These are phyloP conservation scores for Jackrogersella minutella DNA, from an alignment of 495 filamentous ascomycete species.

Conservation along the genomic window DNA sequence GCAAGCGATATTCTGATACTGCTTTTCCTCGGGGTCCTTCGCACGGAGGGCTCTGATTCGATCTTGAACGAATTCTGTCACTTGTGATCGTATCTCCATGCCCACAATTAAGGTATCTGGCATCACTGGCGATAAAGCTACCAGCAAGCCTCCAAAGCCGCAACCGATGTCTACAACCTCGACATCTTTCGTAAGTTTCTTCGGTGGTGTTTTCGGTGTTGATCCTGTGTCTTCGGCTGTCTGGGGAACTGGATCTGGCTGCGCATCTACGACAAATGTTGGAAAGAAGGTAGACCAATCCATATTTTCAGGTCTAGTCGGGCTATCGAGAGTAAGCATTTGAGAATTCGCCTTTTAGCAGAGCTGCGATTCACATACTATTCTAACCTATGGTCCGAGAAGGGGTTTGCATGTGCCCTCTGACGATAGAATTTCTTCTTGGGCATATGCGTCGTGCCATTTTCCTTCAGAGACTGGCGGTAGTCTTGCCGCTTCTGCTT, in stretches of 20 bases:
- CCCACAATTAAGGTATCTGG: constrained; percentile 86
- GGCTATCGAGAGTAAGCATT: constrained; percentile 61
- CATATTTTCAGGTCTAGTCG: constrained; percentile 82
- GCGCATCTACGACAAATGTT: constrained; percentile 57
- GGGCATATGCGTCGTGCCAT: constrained; percentile 63
- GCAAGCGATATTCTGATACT: constrained; percentile 86
- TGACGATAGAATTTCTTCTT: constrained; percentile 96
- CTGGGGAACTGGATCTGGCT: constrained; percentile 11
- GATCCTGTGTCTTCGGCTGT: constrained; percentile 19
- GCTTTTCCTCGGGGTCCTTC: constrained; percentile 64
- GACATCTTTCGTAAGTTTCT: constrained; percentile 68
- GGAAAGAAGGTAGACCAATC: constrained; percentile 90
- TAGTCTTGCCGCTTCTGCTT: constrained; percentile 79
- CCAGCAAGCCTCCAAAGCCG: constrained; percentile 89
- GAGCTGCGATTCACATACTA: constrained; percentile 70
- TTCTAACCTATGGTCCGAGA: constrained; percentile 86
- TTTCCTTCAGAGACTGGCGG: constrained; percentile 58
- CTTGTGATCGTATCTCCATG: constrained; percentile 89
- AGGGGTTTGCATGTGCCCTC: constrained; percentile 95
- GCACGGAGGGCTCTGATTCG: constrained; percentile 80
- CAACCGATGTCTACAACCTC: constrained; percentile 98
- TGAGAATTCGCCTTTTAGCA: neutral
- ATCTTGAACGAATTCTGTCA: constrained; percentile 87
- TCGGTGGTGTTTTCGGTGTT: constrained; percentile 36
- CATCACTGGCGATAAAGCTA: constrained; percentile 81